phyloP scores from a whole-genome alignment of 768 basidiomycete genomes.

The Cystofilobasidium ferigula region DNA sequence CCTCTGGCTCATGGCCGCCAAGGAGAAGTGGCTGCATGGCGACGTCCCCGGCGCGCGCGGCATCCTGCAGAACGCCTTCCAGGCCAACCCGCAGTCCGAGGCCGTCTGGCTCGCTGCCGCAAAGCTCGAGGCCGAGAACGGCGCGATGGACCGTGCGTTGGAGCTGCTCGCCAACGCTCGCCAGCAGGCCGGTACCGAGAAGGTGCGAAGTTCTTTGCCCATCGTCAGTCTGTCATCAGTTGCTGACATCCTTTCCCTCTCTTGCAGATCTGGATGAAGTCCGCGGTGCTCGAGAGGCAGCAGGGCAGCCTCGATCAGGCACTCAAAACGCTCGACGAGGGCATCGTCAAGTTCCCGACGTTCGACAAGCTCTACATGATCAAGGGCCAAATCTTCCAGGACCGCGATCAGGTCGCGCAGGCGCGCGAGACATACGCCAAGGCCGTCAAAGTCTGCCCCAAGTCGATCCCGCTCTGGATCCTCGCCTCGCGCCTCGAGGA shows the following conservation, averaged over 20 bases:
- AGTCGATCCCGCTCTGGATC: slow-evolving; percentile 76
- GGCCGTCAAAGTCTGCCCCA: slow-evolving; percentile 77
- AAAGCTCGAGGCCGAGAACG: slow-evolving; percentile 92
- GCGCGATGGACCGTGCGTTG: slow-evolving; percentile 71
- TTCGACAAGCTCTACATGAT: slow-evolving; percentile 95
- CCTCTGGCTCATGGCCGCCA: slow-evolving; percentile 94
- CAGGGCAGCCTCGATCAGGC: slow-evolving; percentile 65
- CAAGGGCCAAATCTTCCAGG: slow-evolving; percentile 75
- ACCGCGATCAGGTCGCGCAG: slow-evolving; percentile 47
- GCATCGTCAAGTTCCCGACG: slow-evolving; percentile 71
- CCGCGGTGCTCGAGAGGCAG: slow-evolving; percentile 85
- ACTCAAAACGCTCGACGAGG: slow-evolving; percentile 60
- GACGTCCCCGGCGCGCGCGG: slow-evolving; percentile 84
- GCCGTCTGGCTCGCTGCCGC: slow-evolving; percentile 96
- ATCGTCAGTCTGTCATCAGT: neutral
- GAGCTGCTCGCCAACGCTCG: slow-evolving; percentile 79
- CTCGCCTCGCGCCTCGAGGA: slow-evolving; percentile 83
- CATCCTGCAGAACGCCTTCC: slow-evolving; percentile 78
- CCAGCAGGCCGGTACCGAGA: slow-evolving; percentile 78
- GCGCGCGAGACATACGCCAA: slow-evolving; percentile 72
- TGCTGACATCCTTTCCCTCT: slow-evolving; percentile 4
- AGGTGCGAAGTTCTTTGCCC: slow-evolving; percentile 50
- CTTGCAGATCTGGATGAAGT: slow-evolving; percentile 95
- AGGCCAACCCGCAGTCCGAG: slow-evolving; percentile 91
- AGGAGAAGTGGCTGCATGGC: slow-evolving; percentile 86